Base-by-base conservation (phyloP, 148 eudicot species). In the Polygonum maritimum region DNA sequence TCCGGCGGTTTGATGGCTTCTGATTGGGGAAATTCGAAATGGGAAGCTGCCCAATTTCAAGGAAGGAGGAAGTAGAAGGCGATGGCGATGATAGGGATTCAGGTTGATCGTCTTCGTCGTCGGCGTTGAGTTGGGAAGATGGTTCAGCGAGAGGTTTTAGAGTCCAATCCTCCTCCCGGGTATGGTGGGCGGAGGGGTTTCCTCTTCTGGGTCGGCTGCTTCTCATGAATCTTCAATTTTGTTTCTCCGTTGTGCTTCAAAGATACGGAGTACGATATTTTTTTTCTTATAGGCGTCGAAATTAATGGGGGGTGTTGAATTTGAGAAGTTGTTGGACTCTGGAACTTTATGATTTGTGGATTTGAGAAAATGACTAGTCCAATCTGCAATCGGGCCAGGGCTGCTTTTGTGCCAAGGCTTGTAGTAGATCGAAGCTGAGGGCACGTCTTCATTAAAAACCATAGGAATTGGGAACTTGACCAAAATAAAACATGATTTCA, bases 111-210 rank as follows among this genome's bases (percentile, higher is more conserved):
- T 75, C 44, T 54, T 55, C 63, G 49, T 69, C 18, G 70, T 40
- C 40, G 71, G 47, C n/a, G 49, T 41, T 44, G 52, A 1, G 51
- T 16, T 78, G 58, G 21, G 14, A 36, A 7, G 69, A 71, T 47
- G 75, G 73, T 45, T 79, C 84, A 21, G 48, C 57, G 16, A 76
- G 48, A 69, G 87, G 87, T 38, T 75, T 79, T 7, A 80, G 47
- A 1, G 52, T 80, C 83, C 78, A 78, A 26, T 54, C 72, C 0
- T 77, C 79, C 45, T 83, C 86, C 15, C 58, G 58, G 74, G 19
- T 69, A 15, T n/a, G 71, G 76, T 65, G 76, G n/a, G 55, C 48
- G n/a, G 62, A 55, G 26, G n/a, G 5, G 57, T 48, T 74, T 62
- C 57, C 79, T 74, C 84, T 69, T 57, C 75, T 75, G 51, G 69